Base-by-base conservation (phyloP, 352 stramenopile genomes). In the Sclerospora graminicola region DNA sequence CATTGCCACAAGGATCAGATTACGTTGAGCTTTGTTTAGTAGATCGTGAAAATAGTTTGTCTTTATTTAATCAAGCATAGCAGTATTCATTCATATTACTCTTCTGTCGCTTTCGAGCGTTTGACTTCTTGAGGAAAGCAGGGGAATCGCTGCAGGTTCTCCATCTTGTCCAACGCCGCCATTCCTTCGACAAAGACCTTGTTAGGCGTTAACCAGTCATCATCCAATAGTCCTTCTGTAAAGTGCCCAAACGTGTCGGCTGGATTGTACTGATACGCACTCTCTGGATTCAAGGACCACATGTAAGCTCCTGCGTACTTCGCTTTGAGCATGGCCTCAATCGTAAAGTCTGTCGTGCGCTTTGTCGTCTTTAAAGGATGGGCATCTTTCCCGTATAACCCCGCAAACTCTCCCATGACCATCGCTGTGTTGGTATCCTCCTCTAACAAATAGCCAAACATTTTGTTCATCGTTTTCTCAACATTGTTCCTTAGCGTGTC, bases 261-360 rank as follows among this genome's bases (percentile, higher is more conserved):
- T 0, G 73, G 73, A 47, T 85, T 85, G 51, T 62, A 85, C 48
- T 79, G 63, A 57, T 85, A 85, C 34, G 68, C 73, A 48, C 62
- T 79, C 51, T 84, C 74, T 0, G 74, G 74, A 40, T 86, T 86
- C 11, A 86, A 42, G 13, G 70, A 82, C 74, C 74, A 86, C 70
- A 86, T 82, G 44, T 78, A 86, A 8, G 57, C 71, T 9, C 74
- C 74, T 0, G 69, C 70, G 39, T 77, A 75, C 0, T 45, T 48
- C 1, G 51, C 40, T 30, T 82, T 49, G 16, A 86, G 35, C 55
- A 82, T 78, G 7, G 70, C 48, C 9, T 81, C 48, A 19, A 86
- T 81, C 8, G 69, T 75, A 16, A 70, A 71, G 41, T 89, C 74
- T 2, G 70, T 82, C 4, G 60, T 59, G 13, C 73, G 73, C 40